phyloP scores from a whole-genome alignment of 2,329 filamentous ascomycete genomes.

The Zasmidium cellare region DNA sequence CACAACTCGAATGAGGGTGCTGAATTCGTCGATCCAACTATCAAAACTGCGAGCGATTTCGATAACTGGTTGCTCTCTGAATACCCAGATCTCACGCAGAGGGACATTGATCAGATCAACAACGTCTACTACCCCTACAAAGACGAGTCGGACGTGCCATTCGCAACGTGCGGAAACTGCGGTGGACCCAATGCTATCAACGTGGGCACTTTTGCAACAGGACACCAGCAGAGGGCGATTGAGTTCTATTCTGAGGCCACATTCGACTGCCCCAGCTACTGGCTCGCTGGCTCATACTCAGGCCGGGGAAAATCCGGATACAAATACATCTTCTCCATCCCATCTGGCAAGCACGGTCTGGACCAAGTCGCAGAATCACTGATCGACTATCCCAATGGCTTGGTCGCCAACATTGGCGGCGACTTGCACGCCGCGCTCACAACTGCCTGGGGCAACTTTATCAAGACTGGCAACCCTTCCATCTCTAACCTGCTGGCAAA shows the following conservation, averaged over 20 bases:
- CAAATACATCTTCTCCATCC: slow-evolving; percentile 53
- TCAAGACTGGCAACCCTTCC: slow-evolving; percentile 43
- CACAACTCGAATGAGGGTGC: slow-evolving; percentile 55
- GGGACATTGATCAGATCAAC: slow-evolving; percentile 41
- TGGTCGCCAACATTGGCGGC: slow-evolving; percentile 17
- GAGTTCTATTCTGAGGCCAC: slow-evolving; percentile 58
- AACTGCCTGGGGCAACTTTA: slow-evolving; percentile 49
- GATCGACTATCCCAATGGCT: slow-evolving; percentile 22
- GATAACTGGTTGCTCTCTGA: slow-evolving; percentile 39
- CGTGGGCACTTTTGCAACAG: slow-evolving; percentile 44
- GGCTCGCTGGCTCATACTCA: slow-evolving; percentile 52
- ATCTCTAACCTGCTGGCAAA: slow-evolving; percentile 18
- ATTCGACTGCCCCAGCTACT: slow-evolving; percentile 55
- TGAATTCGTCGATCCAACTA: slow-evolving; percentile 46
- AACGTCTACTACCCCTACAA: slow-evolving; percentile 38
- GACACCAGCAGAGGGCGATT: slow-evolving; percentile 37
- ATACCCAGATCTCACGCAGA: slow-evolving; percentile 43
- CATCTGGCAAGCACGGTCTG: slow-evolving; percentile 41
- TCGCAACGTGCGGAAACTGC: slow-evolving; percentile 30
- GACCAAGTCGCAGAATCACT: slow-evolving; percentile 39
- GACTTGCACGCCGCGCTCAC: slow-evolving; percentile 39
- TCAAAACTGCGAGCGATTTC: slow-evolving; percentile 45
- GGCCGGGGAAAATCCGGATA: slow-evolving; percentile 34
- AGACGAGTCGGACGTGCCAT: slow-evolving; percentile 22
- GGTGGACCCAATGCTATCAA: slow-evolving; percentile 50